A percentile compares a stretch with the other conserved stretches of the same genome.
phyloP scores from a whole-genome alignment of 2,329 filamentous ascomycete genomes.

The Colletotrichum trifolii region DNA sequence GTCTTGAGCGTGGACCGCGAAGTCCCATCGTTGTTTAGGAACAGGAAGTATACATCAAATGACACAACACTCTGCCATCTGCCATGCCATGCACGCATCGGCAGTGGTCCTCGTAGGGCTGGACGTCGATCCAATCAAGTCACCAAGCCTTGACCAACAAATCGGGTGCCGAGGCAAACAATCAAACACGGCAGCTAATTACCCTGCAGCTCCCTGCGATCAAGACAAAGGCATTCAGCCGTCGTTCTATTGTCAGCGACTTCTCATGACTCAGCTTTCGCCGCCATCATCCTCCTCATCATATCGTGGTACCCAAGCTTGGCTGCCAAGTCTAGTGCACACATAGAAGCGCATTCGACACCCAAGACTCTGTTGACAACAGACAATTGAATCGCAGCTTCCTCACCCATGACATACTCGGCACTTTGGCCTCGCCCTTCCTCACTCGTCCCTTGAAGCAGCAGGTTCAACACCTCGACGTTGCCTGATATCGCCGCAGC shows the following conservation, averaged over 20 bases:
- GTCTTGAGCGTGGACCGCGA: neutral
- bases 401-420: neutral
- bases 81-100: no score
- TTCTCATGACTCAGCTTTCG: neutral
- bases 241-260: neutral
- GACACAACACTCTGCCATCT: no score
- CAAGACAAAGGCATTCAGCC: neutral
- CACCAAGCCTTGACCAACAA: no score
- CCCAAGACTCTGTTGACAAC: neutral
- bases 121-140: neutral
- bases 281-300: neutral
- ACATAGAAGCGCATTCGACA: neutral
- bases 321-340: neutral
- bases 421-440: neutral
- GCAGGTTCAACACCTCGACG: neutral
- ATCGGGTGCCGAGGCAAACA: no score
- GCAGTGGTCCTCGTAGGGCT: neutral
- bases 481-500: constrained; percentile 4
- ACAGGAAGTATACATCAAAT: neutral
- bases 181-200: no score
- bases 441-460: neutral
- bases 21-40: neutral
- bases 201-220: no score
- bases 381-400: neutral
- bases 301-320: constrained; percentile 3